A percentile compares a stretch with the other conserved stretches of the same genome.
Conservation (phyloP, 2,329 filamentous ascomycete species). For the Berkeleyomyces rouxiae region DNA sequence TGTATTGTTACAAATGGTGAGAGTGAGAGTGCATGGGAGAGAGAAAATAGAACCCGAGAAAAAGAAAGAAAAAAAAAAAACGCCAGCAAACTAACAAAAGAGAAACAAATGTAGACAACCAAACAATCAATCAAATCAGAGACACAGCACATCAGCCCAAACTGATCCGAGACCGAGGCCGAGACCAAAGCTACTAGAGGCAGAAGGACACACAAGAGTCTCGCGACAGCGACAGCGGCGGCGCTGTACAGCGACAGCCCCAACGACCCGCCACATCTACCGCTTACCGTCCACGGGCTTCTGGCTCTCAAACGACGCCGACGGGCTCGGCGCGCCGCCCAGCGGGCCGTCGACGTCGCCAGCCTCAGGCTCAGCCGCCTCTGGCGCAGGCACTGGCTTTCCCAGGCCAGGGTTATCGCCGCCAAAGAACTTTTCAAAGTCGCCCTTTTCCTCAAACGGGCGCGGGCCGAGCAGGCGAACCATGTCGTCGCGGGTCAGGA, state of each 20-base stretch:
- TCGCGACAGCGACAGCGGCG: not conserved
- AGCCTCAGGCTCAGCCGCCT: constrained; percentile 25
- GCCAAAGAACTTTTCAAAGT: constrained; percentile 91
- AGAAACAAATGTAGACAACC: not conserved
- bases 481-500: constrained; percentile 82
- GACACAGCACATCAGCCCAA: constrained; percentile 1
- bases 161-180: too few species aligned
- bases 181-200: too few species aligned
- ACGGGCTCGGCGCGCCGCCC: not conserved
- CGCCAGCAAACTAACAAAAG: not conserved
- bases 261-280: not conserved
- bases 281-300: not conserved
- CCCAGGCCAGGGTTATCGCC: constrained; percentile 34
- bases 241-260: not conserved
- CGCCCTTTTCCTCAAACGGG: constrained; percentile 66
- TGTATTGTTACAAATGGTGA: not conserved
- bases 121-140: not conserved
- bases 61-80: not conserved
- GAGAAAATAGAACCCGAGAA: not conserved
- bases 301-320: not conserved
- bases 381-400: constrained; percentile 41
- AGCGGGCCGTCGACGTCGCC: constrained; percentile 18
- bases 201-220: too few species aligned
- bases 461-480: constrained; percentile 70
- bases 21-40: not conserved